Percentiles rank a stretch among this genome's conserved stretches.
These are phyloP conservation scores for Rhododendron griersonianum DNA, from an alignment of 148 eudicot species.

Conservation along the genomic window DNA sequence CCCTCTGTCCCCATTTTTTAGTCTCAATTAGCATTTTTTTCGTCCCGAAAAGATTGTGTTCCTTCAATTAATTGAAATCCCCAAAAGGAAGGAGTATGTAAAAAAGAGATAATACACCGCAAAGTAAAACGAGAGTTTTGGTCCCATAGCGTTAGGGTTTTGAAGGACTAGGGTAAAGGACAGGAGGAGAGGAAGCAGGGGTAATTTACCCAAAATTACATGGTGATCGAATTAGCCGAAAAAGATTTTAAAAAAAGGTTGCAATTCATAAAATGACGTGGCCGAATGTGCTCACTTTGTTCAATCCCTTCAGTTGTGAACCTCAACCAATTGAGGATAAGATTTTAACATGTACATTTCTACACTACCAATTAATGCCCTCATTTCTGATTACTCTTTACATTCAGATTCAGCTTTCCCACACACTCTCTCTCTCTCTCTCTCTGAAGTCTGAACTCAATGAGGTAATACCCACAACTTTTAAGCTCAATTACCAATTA, in stretches of 20 bases:
- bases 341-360: slow-evolving; percentile 40
- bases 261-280: slow-evolving; percentile 2
- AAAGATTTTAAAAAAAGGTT: neutral
- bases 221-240: too few species aligned
- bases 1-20: too few species aligned
- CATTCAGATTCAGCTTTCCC: slow-evolving; percentile 18
- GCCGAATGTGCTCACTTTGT: slow-evolving; percentile 5
- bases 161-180: too few species aligned
- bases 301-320: neutral
- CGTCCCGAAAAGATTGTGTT: too few species aligned
- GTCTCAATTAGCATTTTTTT: too few species aligned
- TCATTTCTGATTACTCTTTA: slow-evolving; percentile 3
- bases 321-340: slow-evolving; percentile 51
- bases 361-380: slow-evolving; percentile 27
- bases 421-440: slow-evolving; percentile 15
- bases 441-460: slow-evolving; percentile 11
- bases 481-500: neutral
- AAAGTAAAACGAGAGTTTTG: too few species aligned
- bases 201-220: too few species aligned
- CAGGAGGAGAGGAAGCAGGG: too few species aligned
- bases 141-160: too few species aligned
- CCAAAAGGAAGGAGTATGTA: too few species aligned
- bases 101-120: too few species aligned
- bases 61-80: too few species aligned
- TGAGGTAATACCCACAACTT: slow-evolving; percentile 31